These are phyloP conservation scores for Golubevia sp. DNA, from an alignment of 1,284 basidiomycete species.

Conservation along the genomic window DNA sequence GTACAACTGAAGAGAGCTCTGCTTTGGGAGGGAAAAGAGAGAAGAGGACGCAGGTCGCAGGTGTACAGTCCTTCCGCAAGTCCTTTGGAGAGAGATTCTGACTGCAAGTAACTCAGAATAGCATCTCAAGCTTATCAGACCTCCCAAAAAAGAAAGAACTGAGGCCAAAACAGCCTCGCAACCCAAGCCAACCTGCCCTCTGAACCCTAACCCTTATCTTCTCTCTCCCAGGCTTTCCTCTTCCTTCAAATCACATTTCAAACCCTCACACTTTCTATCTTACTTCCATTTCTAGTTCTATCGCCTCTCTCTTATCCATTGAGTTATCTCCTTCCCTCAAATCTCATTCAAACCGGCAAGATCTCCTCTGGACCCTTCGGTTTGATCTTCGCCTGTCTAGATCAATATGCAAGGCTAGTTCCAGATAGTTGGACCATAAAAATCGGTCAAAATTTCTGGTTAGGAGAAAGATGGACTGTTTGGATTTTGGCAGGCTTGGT, in stretches of 20 bases:
- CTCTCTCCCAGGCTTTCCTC: not conserved
- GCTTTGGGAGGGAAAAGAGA: too few relatives aligned
- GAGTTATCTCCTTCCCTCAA: not conserved
- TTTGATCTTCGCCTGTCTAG: constrained; percentile 16
- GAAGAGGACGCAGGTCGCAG: too few relatives aligned
- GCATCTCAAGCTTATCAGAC: too few relatives aligned
- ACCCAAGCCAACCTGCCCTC: too few relatives aligned
- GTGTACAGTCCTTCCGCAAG: too few relatives aligned
- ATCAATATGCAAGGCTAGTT: constrained; percentile 21
- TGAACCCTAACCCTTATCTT: not conserved
- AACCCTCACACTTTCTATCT: not conserved
- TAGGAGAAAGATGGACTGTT: not conserved
- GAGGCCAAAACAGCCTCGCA: too few relatives aligned
- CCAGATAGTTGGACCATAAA: constrained; percentile 20
- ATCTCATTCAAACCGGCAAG: not conserved
- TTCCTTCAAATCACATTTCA: not conserved
- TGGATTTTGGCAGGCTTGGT: not conserved
- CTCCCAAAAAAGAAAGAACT: too few relatives aligned
- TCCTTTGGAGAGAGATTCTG: too few relatives aligned
- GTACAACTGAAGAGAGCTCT: too few relatives aligned
- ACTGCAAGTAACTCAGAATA: too few relatives aligned
- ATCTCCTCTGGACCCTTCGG: constrained; percentile 21
- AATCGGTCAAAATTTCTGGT: not conserved
- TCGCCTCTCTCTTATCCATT: not conserved
- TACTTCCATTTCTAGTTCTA: not conserved